Evolutionary conservation across 2,329 filamentous ascomycete species (phyloP).

Genomic region (Pseudogymnoascus sp.): DNA sequence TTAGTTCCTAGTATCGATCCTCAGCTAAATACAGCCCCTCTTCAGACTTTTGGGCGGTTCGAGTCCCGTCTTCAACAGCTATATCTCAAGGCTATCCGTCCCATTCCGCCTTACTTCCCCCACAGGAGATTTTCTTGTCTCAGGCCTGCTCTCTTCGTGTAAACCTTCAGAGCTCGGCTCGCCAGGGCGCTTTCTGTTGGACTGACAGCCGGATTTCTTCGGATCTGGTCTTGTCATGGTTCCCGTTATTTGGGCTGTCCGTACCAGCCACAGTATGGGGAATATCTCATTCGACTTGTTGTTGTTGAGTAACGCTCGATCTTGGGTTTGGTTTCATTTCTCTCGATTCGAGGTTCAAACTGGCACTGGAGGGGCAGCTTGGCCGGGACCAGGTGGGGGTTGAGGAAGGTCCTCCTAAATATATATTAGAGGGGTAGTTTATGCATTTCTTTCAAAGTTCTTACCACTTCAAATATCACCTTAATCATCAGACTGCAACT

Average conservation of each 20-base stretch:
- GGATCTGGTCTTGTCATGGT: neutral
- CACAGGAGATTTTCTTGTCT: neutral
- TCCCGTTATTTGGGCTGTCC: neutral
- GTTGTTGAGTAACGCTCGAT: neutral
- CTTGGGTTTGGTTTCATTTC: neutral
- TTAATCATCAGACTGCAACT: conserved; percentile 96
- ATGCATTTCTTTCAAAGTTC: conserved; percentile 27
- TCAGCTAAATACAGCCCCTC: neutral
- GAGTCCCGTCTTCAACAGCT: neutral
- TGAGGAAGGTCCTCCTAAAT: conserved; percentile 46
- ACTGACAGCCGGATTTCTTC: neutral
- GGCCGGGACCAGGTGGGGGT: conserved; percentile 26
- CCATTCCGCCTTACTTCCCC: neutral
- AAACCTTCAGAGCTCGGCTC: neutral
- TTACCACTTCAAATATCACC: conserved; percentile 83
- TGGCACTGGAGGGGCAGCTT: conserved; percentile 24
- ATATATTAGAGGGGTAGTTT: neutral
- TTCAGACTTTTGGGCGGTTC: neutral
- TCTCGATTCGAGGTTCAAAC: neutral
- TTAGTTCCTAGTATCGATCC: neutral
- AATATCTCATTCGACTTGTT: neutral
- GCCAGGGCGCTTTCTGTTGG: neutral
- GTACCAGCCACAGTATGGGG: neutral
- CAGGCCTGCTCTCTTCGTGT: neutral
- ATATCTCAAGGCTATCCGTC: neutral